Percentiles rank a stretch among this genome's conserved stretches.
Evolutionary conservation across 495 filamentous ascomycete genomes (phyloP).

Genomic region (Cladorrhinum samala): DNA sequence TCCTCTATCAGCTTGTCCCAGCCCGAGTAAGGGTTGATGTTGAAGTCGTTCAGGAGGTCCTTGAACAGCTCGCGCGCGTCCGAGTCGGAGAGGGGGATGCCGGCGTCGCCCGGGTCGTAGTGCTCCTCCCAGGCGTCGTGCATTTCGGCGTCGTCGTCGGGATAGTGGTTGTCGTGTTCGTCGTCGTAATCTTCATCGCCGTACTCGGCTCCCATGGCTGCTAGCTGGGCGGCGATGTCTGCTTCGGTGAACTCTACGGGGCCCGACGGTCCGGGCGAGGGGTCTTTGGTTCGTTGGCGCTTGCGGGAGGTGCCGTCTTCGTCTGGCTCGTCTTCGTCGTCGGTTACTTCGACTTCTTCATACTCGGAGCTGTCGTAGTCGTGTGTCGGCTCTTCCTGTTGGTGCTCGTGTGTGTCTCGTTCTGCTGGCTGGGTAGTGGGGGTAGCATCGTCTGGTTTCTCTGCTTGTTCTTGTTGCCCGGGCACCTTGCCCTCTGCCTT

Average conservation of each 20-base stretch:
- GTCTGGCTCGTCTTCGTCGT: conserved; percentile 50
- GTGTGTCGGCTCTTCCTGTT: conserved; percentile 8
- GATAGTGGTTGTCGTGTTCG: conserved; percentile 61
- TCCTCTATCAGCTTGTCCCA: conserved; percentile 86
- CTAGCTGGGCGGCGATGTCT: conserved; percentile 88
- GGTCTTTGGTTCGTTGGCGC: conserved; percentile 58
- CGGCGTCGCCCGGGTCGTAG: conserved; percentile 67
- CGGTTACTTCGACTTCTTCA: conserved; percentile 84
- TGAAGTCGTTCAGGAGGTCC: conserved; percentile 75
- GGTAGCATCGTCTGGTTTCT: conserved; percentile 2
- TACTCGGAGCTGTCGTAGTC: conserved; percentile 56
- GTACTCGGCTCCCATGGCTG: conserved; percentile 77
- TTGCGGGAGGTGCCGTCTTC: conserved; percentile 53
- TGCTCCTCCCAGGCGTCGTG: conserved; percentile 59
- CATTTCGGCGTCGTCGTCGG: conserved; percentile 46
- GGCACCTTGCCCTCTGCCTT: conserved; percentile 33
- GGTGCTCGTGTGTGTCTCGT: neutral
- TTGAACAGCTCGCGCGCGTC: conserved; percentile 71
- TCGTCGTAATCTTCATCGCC: conserved; percentile 51
- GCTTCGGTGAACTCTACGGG: conserved; percentile 90
- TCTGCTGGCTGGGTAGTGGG: neutral
- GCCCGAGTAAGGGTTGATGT: conserved; percentile 79
- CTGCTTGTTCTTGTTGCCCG: neutral
- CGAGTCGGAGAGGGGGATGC: conserved; percentile 56
- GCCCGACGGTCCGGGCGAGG: conserved; percentile 27